Evolutionary conservation across 768 basidiomycete genomes (phyloP).

Genomic region (Stropharia rugosoannulata): DNA sequence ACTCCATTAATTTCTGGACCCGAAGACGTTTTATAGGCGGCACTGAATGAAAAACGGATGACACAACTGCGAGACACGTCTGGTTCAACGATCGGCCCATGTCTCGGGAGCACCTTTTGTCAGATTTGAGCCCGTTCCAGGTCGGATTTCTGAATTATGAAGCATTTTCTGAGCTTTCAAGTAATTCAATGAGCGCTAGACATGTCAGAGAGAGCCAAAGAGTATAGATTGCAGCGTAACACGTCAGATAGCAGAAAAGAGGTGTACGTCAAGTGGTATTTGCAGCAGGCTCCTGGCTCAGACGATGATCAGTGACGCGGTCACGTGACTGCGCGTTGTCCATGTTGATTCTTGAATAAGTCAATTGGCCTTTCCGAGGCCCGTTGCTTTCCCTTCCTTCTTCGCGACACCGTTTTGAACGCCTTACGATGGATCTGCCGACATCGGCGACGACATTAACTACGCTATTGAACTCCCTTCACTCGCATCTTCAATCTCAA

Average conservation of each 20-base stretch:
- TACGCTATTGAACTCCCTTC: slow-evolving; percentile 72
- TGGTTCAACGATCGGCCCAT: not conserved
- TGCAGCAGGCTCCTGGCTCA: no score
- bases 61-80: not conserved
- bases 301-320: no score
- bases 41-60: not conserved
- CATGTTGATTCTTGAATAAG: not conserved
- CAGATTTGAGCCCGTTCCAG: not conserved
- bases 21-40: not conserved
- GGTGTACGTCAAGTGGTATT: no score
- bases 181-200: not conserved
- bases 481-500: slow-evolving; percentile 77
- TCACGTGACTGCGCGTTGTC: not conserved
- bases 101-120: not conserved
- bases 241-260: no score
- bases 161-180: not conserved
- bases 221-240: no score
- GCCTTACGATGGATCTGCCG: slow-evolving; percentile 22
- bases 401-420: not conserved
- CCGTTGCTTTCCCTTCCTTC: not conserved
- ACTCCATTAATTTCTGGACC: no score
- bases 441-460: slow-evolving; percentile 45
- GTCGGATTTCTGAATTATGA: not conserved
- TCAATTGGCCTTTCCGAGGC: slow-evolving; percentile 15
- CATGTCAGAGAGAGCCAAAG: not conserved